Evolutionary conservation across 1,139 yeast genomes (phyloP), one percentile per base, ranked within the genome.

Genomic region (Yamadazyma triangularis): DNA sequence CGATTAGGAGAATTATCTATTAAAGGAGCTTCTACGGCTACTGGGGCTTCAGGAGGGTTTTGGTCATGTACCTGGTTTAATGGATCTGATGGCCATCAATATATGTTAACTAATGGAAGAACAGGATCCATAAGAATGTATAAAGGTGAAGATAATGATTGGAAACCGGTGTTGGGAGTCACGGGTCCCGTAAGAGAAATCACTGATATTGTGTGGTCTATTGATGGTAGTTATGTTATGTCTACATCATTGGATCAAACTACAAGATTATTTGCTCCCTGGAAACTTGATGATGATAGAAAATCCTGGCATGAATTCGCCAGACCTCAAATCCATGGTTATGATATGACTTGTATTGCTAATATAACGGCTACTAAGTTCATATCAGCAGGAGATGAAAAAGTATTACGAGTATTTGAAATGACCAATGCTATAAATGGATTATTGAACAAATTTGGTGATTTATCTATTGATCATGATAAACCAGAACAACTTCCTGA

Each of bases 261-360:
- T 0, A 86, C 98, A 0, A 70, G 98, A 50, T 56, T 93, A 15
- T 81, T 71, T 57, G 80, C 95, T 0, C 75, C 74, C 13, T 80
- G 86, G 83, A 9, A 18, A 18, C 20, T 18, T 6, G 6, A 7
- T 18, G 20, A 9, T 18, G n/a, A n/a, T n/a, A n/a, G n/a, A n/a
- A n/a, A n/a, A n/a, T 63, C 77, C 1, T 88, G 95, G 95, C 84
- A 81, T 51, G 99, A 93, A 53, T 79, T 91, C 55, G 87, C 96
- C 1, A 73, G 99, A 45, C 98, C 98, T 0, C 99, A 93, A 53
- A 91, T 93, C 41, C 99, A 93, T 55, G 99, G 99, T 9, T 93
- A 87, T 51, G 97, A 93, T 53, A 88, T 93, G 96, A 73, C 86
- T 26, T 79, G 95, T 42, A 65, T 85, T n/a, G 78, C 78, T 29